Conservation (phyloP, 1,284 basidiomycete species). For the Cutaneotrichosporon cyanovorans region DNA sequence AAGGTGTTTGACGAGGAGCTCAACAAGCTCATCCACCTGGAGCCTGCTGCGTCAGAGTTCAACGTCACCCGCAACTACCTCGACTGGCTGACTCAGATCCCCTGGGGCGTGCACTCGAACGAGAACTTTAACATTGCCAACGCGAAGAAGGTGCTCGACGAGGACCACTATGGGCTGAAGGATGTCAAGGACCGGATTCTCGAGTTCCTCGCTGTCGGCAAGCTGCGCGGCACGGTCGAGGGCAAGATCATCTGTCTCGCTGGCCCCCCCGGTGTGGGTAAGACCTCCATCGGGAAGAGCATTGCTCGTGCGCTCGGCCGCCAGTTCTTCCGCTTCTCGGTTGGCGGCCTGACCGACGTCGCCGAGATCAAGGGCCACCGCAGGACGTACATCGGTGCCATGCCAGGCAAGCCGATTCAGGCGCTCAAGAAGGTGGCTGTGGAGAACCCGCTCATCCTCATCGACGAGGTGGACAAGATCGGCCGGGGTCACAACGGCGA, state of each 20-base stretch:
- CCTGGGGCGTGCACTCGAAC: conserved; percentile 90
- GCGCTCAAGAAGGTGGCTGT: conserved; percentile 93
- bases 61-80: conserved; percentile 96
- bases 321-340: conserved; percentile 62
- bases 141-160: conserved; percentile 78
- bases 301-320: conserved; percentile 44
- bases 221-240: conserved; percentile 90
- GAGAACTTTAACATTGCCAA: conserved; percentile 89
- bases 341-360: conserved; percentile 93
- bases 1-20: conserved; percentile 98
- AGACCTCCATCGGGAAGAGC: conserved; percentile 91
- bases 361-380: conserved; percentile 99
- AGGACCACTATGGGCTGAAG: conserved; percentile 92
- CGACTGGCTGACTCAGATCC: conserved; percentile 92
- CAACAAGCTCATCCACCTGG: conserved; percentile 81
- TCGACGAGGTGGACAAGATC: conserved; percentile 99
- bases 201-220: conserved; percentile 96
- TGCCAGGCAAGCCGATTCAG: conserved; percentile 97
- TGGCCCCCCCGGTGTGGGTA: conserved; percentile 95
- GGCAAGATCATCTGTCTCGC: conserved; percentile 97
- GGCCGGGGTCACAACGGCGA: conserved; percentile 86
- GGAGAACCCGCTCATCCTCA: conserved; percentile 92
- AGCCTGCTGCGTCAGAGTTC: conserved; percentile 87
- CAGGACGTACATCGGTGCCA: conserved; percentile 89
- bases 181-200: conserved; percentile 96